Conservation (phyloP, 805 yeast genomes). For the Hanseniaspora nectarophila region DNA sequence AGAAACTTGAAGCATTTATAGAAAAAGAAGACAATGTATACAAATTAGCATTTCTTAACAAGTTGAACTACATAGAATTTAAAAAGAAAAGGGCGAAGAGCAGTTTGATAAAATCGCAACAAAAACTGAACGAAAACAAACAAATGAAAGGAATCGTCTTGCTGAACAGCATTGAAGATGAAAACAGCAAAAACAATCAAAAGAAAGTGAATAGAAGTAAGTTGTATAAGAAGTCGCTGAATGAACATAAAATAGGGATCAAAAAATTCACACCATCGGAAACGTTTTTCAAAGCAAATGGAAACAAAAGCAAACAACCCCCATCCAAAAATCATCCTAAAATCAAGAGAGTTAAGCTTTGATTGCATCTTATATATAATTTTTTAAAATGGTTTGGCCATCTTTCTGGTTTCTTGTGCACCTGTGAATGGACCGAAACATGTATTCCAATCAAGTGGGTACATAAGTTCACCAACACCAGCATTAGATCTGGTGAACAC, state of each 20-base stretch:
- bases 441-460: slow-evolving; percentile 89
- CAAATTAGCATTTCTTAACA: background rate
- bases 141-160: slow-evolving; percentile 13
- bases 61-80: background rate
- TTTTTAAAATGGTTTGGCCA: slow-evolving; percentile 69
- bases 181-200: slow-evolving; percentile 22
- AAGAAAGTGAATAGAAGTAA: slow-evolving; percentile 30
- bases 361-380: slow-evolving; percentile 40
- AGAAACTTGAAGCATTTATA: background rate
- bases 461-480: slow-evolving; percentile 66
- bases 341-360: slow-evolving; percentile 27
- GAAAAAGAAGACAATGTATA: background rate
- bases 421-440: slow-evolving; percentile 77
- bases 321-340: slow-evolving; percentile 24
- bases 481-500: slow-evolving; percentile 63
- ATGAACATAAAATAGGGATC: slow-evolving; percentile 18
- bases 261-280: slow-evolving; percentile 17
- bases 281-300: slow-evolving; percentile 26
- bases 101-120: background rate
- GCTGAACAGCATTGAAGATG: slow-evolving; percentile 18
- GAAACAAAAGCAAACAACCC: slow-evolving; percentile 28
- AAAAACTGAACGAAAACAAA: background rate
- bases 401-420: slow-evolving; percentile 63
- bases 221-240: slow-evolving; percentile 27
- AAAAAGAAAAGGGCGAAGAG: slow-evolving; percentile 1